A percentile compares a stretch with the other conserved stretches of the same genome.
phyloP scores from a whole-genome alignment of 768 basidiomycete genomes.

The Lyophyllum shimeji region DNA sequence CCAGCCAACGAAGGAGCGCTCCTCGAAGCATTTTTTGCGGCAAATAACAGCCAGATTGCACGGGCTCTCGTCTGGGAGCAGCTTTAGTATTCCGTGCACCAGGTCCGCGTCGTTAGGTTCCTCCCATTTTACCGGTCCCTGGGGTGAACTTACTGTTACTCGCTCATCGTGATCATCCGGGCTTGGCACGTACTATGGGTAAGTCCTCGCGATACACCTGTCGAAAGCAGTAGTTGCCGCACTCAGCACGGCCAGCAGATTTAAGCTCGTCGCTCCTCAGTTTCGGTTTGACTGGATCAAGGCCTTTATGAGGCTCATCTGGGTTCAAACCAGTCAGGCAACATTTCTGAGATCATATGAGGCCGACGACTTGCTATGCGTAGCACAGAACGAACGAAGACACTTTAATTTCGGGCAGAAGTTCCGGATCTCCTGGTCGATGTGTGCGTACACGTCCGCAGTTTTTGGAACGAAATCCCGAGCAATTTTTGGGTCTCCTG shows the following conservation, averaged over 20 bases:
- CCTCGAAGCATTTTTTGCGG: conserved; percentile 45
- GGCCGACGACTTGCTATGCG: conserved; percentile 30
- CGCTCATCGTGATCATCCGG: neutral
- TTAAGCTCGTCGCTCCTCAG: conserved; percentile 13
- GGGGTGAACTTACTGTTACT: neutral
- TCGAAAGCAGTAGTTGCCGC: conserved; percentile 23
- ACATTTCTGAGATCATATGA: too few species aligned
- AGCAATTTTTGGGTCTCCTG: conserved; percentile 8
- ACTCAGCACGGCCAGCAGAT: conserved; percentile 1
- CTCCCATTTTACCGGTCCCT: conserved; percentile 26
- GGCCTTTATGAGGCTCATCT: neutral
- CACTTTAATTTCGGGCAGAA: conserved; percentile 53
- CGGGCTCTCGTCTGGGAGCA: conserved; percentile 45
- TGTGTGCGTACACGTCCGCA: conserved; percentile 28
- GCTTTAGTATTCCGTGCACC: conserved; percentile 36
- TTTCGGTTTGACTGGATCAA: conserved; percentile 13
- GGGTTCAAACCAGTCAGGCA: neutral
- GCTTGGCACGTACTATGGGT: neutral
- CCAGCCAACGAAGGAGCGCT: conserved; percentile 16
- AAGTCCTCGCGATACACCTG: conserved; percentile 7
- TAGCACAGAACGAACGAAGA: conserved; percentile 35
- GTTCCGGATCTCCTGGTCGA: conserved; percentile 27
- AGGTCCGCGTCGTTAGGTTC: conserved; percentile 20
- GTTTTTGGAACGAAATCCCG: conserved; percentile 16
- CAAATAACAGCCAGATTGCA: conserved; percentile 52